Evolutionary conservation across 2,329 filamentous ascomycete species (phyloP), one percentile per base, ranked within the genome.

Genomic region (Helotiales sp.): DNA sequence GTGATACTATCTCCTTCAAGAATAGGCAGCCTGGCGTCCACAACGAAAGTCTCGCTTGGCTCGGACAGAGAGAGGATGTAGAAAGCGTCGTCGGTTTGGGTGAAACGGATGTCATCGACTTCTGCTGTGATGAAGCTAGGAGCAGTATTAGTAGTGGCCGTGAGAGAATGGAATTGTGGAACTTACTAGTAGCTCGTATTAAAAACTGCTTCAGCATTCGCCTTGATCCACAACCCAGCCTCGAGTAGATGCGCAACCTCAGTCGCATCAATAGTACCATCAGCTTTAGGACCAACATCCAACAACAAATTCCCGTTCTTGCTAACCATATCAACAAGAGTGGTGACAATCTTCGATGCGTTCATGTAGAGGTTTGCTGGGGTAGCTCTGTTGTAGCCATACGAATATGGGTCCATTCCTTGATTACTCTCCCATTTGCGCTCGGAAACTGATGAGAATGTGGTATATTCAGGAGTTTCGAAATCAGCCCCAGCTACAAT

Each of bases 391-490:
- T 86, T 85, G 70, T 81, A 86, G 2, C 82, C 83, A 63, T 85
- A 86, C 60, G 74, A 77, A 64, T 76, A 85, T 0, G 83, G 82
- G 63, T 86, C 83, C 79, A 86, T 82, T 34, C 83, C 83, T 40
- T 76, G 75, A 69, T 79, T 86, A 38, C 72, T 79, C 70, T 86
- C 83, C 82, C 82, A 86, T 68, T 86, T 85, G 27, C 80, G 74
- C 30, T 73, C 67, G 67, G 83, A 80, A 8, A 79, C 76, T 2
- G 77, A 74, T 2, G 73, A 70, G 66, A 79, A 83, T 7, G 74
- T 75, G 27, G 74, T 72, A 66, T 85, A 86, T 67, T 86, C 83
- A 0, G 83, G 83, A 1, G 82, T 86, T 66, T 85, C 82, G 63
- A 84, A 86, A 70, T 86, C 82, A 12, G 71, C 72, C 1, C 70